phyloP scores from a whole-genome alignment of 1,139 yeast species.

The Zygosaccharomyces sapae region DNA sequence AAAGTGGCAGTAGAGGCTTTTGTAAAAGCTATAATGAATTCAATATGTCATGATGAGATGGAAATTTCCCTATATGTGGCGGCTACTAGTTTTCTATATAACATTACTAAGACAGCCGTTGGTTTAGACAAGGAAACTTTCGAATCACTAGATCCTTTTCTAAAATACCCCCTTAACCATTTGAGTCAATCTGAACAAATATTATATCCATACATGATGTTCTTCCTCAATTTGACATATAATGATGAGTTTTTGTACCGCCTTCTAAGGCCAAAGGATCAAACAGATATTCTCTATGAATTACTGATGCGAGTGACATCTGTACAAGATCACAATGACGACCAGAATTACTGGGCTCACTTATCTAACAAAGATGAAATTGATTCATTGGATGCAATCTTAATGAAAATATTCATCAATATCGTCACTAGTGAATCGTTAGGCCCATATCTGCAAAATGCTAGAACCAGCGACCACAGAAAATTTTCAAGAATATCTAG shows the following conservation, averaged over 20 bases:
- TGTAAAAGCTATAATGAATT: conserved; percentile 23
- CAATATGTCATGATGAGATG: conserved; percentile 12
- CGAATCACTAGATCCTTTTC: conserved; percentile 17
- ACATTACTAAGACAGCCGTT: conserved; percentile 21
- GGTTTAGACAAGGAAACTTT: conserved; percentile 20
- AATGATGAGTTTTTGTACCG: conserved; percentile 31
- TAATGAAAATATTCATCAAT: conserved; percentile 22
- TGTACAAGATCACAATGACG: conserved; percentile 17
- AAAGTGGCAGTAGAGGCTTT: conserved; percentile 9
- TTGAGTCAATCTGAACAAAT: conserved; percentile 14
- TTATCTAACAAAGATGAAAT: conserved; percentile 18
- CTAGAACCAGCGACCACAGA: conserved; percentile 21
- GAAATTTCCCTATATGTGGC: conserved; percentile 20
- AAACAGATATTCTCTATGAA: conserved; percentile 19
- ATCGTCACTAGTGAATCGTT: conserved; percentile 40
- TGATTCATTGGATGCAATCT: conserved; percentile 23
- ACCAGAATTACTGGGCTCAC: conserved; percentile 11
- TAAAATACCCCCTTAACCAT: conserved; percentile 24
- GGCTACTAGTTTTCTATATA: conserved; percentile 25
- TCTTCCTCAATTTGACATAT: conserved; percentile 22
- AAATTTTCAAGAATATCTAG: conserved; percentile 32
- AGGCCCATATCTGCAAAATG: conserved; percentile 32
- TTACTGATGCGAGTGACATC: conserved; percentile 17
- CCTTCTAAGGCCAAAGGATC: conserved; percentile 24
- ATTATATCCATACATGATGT: conserved; percentile 21